Conservation (phyloP, 176 grass and related monocot genomes). For the Carex parvula region DNA sequence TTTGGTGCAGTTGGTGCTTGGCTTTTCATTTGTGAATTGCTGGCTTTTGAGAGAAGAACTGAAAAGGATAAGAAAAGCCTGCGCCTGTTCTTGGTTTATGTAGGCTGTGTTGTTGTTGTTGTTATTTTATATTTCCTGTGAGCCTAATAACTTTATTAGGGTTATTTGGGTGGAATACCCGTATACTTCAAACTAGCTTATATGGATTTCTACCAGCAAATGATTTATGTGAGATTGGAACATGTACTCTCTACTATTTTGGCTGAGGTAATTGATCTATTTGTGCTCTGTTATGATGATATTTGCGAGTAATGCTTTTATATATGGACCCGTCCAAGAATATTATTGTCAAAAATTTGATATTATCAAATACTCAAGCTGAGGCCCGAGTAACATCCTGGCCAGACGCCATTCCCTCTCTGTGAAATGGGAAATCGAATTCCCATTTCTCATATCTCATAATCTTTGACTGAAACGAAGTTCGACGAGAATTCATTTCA, state of each 20-base stretch:
- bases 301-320: background rate
- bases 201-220: background rate
- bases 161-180: background rate
- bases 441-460: too few species aligned
- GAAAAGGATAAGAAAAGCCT: background rate
- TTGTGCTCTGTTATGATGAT: background rate
- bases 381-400: too few species aligned
- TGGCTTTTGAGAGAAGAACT: conserved; percentile 4
- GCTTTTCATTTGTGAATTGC: background rate
- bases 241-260: background rate
- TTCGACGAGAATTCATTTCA: too few species aligned
- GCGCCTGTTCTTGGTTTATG: background rate
- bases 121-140: background rate
- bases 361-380: background rate
- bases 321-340: background rate
- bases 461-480: too few species aligned
- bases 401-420: too few species aligned
- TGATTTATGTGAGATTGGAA: background rate
- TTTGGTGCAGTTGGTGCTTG: background rate
- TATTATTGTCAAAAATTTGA: background rate
- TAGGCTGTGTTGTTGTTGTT: background rate
- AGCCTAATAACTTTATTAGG: background rate
- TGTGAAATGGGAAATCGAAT: too few species aligned
- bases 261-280: background rate
- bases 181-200: background rate